Evolutionary conservation across 1,139 yeast species (phyloP), one percentile per base, ranked within the genome.

Genomic region (Blastobotrys buckinghamii): DNA sequence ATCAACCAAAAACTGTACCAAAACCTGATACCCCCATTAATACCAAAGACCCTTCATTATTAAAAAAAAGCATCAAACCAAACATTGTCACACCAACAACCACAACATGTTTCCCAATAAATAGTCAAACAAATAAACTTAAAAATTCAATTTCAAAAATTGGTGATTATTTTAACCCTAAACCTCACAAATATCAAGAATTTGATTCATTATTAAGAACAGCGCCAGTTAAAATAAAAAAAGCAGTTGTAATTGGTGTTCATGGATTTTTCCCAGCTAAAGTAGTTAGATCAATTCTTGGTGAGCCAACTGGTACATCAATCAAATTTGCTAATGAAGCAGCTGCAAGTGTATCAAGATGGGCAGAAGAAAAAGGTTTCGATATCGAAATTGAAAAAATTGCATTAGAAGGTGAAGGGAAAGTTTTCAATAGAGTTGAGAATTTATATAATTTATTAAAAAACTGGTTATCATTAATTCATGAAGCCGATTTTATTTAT

Each of bases 191-290:
- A 35, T 39, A 45, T 13, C 58, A 52, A 30, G 42, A 50, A 9
- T 53, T 53, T 37, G 54, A 55, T 19, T 59, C 55, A 37, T 48
- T 62, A 12, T 54, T 46, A 24, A 48, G 60, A 29, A 39, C 56
- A 12, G 41, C 53, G 2, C 60, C 64, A 0, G 55, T 52, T 12
- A 55, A 49, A 12, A 57, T 68, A 13, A 55, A 57, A 44, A 78
- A 80, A 51, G 83, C 83, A 1, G 75, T 92, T 39, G 84, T 92
- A 30, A 80, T 92, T 53, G 97, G 98, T 0, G 90, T 92, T 1
- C 97, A 92, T 69, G 97, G 97, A 0, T 92, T 90, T 60, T 88
- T 92, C 68, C 97, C 98, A 0, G 84, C 90, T 1, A 79, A 76
- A 55, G 82, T 88, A 77, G 76, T 92, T 1, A 72, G 97, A 47